Conservation (phyloP, 225 moss, liverwort and hornwort genomes). For the Marchantia polymorpha region DNA sequence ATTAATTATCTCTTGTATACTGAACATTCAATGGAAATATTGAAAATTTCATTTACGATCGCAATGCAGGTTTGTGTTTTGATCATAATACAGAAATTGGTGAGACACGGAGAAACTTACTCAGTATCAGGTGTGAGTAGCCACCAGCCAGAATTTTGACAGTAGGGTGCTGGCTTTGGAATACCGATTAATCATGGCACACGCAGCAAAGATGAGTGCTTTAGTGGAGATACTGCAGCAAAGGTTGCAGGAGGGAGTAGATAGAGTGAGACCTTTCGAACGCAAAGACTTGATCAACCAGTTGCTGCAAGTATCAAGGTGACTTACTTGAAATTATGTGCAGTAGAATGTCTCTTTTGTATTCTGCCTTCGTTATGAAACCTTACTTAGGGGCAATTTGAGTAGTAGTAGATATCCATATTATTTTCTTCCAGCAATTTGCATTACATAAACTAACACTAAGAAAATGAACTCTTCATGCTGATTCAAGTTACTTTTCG, state of each 20-base stretch:
- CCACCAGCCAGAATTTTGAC: no score
- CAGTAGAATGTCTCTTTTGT: no score
- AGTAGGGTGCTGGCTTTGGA: background rate
- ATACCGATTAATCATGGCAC: constrained; percentile 12
- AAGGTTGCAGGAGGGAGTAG: constrained; percentile 24
- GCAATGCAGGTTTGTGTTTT: no score
- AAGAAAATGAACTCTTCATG: no score
- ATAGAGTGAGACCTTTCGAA: constrained; percentile 20
- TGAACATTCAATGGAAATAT: no score
- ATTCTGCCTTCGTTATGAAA: no score
- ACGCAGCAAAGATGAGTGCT: constrained; percentile 22
- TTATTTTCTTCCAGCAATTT: background rate
- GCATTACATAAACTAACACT: background rate
- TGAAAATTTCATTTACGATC: no score
- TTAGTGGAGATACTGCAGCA: constrained; percentile 25
- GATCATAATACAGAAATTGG: no score
- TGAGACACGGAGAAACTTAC: no score
- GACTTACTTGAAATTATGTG: background rate
- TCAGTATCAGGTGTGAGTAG: no score
- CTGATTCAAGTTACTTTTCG: no score
- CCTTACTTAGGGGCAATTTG: background rate
- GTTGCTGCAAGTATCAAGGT: constrained; percentile 39
- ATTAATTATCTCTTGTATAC: no score
- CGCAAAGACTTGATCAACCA: constrained; percentile 26
- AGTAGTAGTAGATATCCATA: background rate